phyloP scores from a whole-genome alignment of 345 rosid genomes.

The Theobroma cacao region DNA sequence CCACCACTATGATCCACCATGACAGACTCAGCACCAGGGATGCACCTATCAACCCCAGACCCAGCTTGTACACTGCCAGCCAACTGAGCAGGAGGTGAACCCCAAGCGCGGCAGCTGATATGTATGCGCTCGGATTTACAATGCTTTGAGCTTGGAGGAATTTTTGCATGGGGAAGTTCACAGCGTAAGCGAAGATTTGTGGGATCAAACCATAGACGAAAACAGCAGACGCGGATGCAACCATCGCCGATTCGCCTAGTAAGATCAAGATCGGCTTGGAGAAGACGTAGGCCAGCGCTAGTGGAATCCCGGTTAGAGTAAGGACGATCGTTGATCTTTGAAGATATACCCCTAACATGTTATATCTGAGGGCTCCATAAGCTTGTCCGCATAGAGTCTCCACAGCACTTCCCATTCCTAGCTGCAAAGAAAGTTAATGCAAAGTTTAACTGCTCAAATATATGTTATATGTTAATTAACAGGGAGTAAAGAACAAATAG shows the following conservation, averaged over 20 bases:
- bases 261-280: conserved; percentile 52
- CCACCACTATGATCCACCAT: conserved; percentile 81
- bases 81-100: conserved; percentile 55
- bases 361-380: conserved; percentile 53
- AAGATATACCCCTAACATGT: conserved; percentile 74
- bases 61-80: conserved; percentile 41
- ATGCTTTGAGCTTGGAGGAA: conserved; percentile 71
- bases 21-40: conserved; percentile 68
- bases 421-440: conserved; percentile 28
- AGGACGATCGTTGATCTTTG: conserved; percentile 79
- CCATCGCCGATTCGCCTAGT: conserved; percentile 50
- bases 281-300: conserved; percentile 48
- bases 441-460: too few relatives aligned
- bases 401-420: conserved; percentile 95
- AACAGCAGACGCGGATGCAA: conserved; percentile 56
- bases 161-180: conserved; percentile 71
- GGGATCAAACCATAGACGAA: conserved; percentile 77
- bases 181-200: conserved; percentile 69
- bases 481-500: neutral
- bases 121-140: conserved; percentile 60
- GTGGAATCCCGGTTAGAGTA: conserved; percentile 48
- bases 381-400: conserved; percentile 96
- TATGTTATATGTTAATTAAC: too few relatives aligned
- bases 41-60: conserved; percentile 55
- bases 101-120: conserved; percentile 49